A percentile compares a stretch with the other conserved stretches of the same genome.
These are phyloP conservation scores for Dalbergia oliveri DNA, from an alignment of 306 rosid species.

Conservation along the genomic window DNA sequence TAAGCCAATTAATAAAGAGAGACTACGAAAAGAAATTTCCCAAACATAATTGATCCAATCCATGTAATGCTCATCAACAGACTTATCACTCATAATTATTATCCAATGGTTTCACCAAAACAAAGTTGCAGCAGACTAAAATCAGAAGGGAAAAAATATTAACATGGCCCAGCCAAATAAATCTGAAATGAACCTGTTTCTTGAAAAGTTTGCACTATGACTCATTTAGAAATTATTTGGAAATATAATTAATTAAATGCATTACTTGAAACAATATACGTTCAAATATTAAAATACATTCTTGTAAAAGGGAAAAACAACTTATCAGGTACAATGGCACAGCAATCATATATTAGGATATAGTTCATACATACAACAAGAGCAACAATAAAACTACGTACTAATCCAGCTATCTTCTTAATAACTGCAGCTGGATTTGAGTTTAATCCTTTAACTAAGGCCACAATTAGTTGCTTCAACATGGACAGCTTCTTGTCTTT, in stretches of 20 bases:
- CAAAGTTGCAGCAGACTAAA: constrained; percentile 31
- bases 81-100: constrained; percentile 31
- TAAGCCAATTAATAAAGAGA: constrained; percentile 26
- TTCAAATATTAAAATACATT: constrained; percentile 29
- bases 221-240: constrained; percentile 22
- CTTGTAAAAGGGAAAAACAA: constrained; percentile 15
- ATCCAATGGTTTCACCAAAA: constrained; percentile 25
- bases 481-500: constrained; percentile 92
- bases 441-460: constrained; percentile 90
- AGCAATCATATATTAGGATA: constrained; percentile 14
- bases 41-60: constrained; percentile 20
- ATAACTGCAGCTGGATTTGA: constrained; percentile 89
- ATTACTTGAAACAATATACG: constrained; percentile 28
- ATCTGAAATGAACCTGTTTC: constrained; percentile 3
- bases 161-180: constrained; percentile 28
- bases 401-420: constrained; percentile 97
- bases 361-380: not conserved
- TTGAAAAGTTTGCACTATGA: constrained; percentile 19
- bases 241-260: constrained; percentile 16
- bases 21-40: constrained; percentile 7
- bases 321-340: constrained; percentile 24
- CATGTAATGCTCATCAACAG: constrained; percentile 36
- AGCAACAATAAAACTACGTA: constrained; percentile 50
- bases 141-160: constrained; percentile 10
- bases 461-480: constrained; percentile 86